Base-by-base conservation (phyloP, 768 basidiomycete species). In the Hirschioporus abietinus region DNA sequence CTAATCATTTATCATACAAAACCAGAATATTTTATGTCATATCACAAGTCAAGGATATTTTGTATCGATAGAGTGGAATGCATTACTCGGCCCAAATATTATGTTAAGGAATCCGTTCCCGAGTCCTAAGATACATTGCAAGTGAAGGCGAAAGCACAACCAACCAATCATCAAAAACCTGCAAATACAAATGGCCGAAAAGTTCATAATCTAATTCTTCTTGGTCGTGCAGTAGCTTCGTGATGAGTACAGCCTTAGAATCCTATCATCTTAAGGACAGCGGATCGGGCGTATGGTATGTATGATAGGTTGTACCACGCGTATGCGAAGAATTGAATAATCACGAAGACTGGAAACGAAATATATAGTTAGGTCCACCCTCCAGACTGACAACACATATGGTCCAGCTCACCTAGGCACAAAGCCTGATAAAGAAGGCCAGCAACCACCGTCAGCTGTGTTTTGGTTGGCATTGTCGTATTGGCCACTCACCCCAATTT, bases 291-390 rank as follows among this genome's bases (percentile, higher is more conserved):
- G 72, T 96, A 96, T 1, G 95, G 95, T 71, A 98, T 93, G 79
- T 96, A 97, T 7, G 89, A 90, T 34, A 92, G 78, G 63, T 84
- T 87, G 75, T 91, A 96, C 94, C 95, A 97, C 24, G 90, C 87
- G 77, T 91, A 96, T 7, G 95, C 95, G 66, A 96, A 82, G 76
- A 92, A 96, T 76, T 96, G 89, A 76, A 97, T 80, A 77, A 96
- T 83, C 67, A 97, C 95, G 75, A 97, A 93, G 66, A 95, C 92
- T 93, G 77, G 64, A 63, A 9, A 68, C 7, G 35, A n/a, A 57
- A 65, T 63, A 63, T n/a, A n/a, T n/a, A n/a, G n/a, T n/a, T 17
- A n/a, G 60, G 10, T 24, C 15, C 26, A 35, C 23, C 52, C 3
- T 30, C 52, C 42, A 63, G 20, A 66, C 20, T 24, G 63, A 42